Conservation (phyloP, 225 moss, liverwort and hornwort species). For the Takakia lepidozioides region DNA sequence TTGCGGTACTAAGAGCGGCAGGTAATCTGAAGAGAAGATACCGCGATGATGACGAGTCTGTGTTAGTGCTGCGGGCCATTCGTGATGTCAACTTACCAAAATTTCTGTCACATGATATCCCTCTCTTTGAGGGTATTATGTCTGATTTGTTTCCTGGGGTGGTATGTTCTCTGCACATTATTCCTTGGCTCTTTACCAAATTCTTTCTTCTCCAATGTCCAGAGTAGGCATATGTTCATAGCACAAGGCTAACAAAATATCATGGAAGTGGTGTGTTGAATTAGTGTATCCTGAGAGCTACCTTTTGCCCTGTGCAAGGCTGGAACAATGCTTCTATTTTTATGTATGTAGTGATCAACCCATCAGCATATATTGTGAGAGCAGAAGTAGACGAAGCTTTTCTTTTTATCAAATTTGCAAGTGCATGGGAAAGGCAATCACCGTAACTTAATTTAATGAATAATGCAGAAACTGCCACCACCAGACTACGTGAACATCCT, state of each 20-base stretch:
- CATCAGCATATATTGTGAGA: too few relatives aligned
- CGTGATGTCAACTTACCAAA: conserved; percentile 80
- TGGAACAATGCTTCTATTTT: too few relatives aligned
- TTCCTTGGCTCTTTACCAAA: background rate
- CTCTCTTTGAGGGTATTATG: conserved; percentile 84
- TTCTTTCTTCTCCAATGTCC: background rate
- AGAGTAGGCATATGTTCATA: background rate
- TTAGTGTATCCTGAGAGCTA: too few relatives aligned
- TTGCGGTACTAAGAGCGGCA: conserved; percentile 70
- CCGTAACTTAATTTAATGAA: too few relatives aligned
- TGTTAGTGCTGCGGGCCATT: conserved; percentile 66
- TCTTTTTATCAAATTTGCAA: too few relatives aligned
- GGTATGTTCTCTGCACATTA: conserved; percentile 22
- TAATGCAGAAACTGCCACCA: conserved; percentile 66
- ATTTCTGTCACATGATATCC: conserved; percentile 74
- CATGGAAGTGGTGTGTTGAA: too few relatives aligned
- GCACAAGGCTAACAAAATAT: too few relatives aligned
- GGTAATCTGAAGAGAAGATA: conserved; percentile 71
- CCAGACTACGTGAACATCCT: conserved; percentile 72
- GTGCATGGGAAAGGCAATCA: too few relatives aligned
- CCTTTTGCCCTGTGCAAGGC: too few relatives aligned
- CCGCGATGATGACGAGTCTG: conserved; percentile 62
- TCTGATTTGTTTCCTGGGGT: conserved; percentile 89
- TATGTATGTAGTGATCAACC: too few relatives aligned
- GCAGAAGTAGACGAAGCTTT: too few relatives aligned